Evolutionary conservation across 148 eudicot genomes (phyloP).

Genomic region (Spergularia marina): DNA sequence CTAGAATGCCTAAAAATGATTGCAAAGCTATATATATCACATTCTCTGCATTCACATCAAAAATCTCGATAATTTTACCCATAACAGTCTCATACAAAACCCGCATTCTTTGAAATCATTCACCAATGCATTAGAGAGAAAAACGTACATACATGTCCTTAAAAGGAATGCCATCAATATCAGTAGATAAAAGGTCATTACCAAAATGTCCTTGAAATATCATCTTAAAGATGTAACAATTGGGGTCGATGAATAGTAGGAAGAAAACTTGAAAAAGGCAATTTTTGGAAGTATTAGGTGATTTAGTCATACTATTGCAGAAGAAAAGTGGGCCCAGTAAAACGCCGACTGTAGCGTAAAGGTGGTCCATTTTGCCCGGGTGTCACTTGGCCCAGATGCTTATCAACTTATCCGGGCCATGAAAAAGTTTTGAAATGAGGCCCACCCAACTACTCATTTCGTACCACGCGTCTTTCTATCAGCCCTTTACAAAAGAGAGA

Average conservation of each 20-base stretch:
- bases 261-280: slow-evolving; percentile 23
- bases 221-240: slow-evolving; percentile 1
- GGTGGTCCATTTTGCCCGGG: slow-evolving; percentile 22
- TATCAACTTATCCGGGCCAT: slow-evolving; percentile 10
- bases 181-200: background rate
- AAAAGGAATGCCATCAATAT: background rate
- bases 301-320: slow-evolving; percentile 18
- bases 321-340: slow-evolving; percentile 17
- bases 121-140: too few relatives aligned
- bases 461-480: slow-evolving; percentile 13
- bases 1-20: too few relatives aligned
- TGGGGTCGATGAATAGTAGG: slow-evolving; percentile 1
- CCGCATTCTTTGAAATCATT: too few relatives aligned
- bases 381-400: slow-evolving; percentile 23
- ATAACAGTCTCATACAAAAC: too few relatives aligned
- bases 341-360: slow-evolving; percentile 15
- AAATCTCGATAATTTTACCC: too few relatives aligned
- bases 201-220: background rate
- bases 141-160: background rate
- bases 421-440: background rate
- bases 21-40: too few relatives aligned
- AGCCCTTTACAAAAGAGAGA: slow-evolving; percentile 4
- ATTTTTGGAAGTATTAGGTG: slow-evolving; percentile 23
- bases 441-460: background rate
- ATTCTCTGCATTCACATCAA: too few relatives aligned